Percentiles rank a stretch among this genome's conserved stretches.
Conservation (phyloP, 352 stramenopile genomes). For the Thraustotheca clavata region DNA sequence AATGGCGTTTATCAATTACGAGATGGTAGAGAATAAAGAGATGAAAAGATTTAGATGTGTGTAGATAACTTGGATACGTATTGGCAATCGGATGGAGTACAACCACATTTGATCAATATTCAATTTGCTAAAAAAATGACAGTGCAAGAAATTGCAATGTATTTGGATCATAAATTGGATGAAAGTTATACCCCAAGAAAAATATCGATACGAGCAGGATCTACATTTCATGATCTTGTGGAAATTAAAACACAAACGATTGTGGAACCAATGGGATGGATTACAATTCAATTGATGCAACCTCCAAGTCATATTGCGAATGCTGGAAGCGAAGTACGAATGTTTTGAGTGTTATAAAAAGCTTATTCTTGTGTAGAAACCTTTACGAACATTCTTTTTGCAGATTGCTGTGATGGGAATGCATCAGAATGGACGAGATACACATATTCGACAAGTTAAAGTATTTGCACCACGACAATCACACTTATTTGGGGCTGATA, state of each 20-base stretch:
- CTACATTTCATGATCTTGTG: slow-evolving; percentile 93
- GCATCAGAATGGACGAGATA: slow-evolving; percentile 98
- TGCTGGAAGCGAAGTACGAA: neutral
- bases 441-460: slow-evolving; percentile 92
- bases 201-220: slow-evolving; percentile 88
- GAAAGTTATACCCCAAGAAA: slow-evolving; percentile 98
- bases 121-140: slow-evolving; percentile 94
- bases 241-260: slow-evolving; percentile 90
- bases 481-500: neutral
- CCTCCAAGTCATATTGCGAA: slow-evolving; percentile 14
- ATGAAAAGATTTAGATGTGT: neutral
- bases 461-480: slow-evolving; percentile 77
- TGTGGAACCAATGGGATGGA: slow-evolving; percentile 91
- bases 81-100: slow-evolving; percentile 92
- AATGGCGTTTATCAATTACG: slow-evolving; percentile 97
- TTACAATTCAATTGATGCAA: slow-evolving; percentile 79
- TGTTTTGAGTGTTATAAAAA: neutral
- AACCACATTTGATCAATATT: slow-evolving; percentile 97
- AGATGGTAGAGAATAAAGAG: slow-evolving; percentile 53
- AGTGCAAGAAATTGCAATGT: slow-evolving; percentile 92
- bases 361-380: slow-evolving; percentile 19
- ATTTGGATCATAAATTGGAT: slow-evolving; percentile 96
- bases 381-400: slow-evolving; percentile 89
- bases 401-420: slow-evolving; percentile 95
- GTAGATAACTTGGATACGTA: slow-evolving; percentile 94